phyloP scores from a whole-genome alignment of 805 yeast species.

The Yarrowia keelungensis region DNA sequence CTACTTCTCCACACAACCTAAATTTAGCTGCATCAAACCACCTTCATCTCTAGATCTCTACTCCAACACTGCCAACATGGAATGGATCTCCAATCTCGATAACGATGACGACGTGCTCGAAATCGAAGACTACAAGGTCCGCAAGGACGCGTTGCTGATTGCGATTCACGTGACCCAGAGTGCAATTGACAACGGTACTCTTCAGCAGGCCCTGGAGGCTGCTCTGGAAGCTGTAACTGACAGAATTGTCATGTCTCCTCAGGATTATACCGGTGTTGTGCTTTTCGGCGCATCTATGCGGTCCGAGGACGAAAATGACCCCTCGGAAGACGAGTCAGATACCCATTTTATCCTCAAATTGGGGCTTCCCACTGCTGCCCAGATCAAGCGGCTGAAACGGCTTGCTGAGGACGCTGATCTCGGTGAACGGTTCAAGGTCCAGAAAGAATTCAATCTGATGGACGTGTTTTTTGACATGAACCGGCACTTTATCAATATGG shows the following conservation, averaged over 20 bases:
- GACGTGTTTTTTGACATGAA: conserved; percentile 59
- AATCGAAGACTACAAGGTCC: conserved; percentile 42
- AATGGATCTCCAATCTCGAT: conserved; percentile 10
- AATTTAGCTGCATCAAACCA: conserved; percentile 26
- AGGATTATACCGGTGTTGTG: conserved; percentile 79
- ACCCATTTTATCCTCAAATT: conserved; percentile 42
- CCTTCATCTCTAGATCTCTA: background rate
- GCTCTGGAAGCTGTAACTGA: conserved; percentile 69
- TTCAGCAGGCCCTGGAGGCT: conserved; percentile 55
- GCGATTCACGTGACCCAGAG: conserved; percentile 49
- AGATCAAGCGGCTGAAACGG: conserved; percentile 41
- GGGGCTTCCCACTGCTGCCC: conserved; percentile 43
- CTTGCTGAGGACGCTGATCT: conserved; percentile 42
- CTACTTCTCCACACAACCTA: background rate
- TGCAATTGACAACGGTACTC: conserved; percentile 39
- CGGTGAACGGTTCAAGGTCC: background rate
- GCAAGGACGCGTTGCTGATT: conserved; percentile 50
- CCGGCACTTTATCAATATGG: conserved; percentile 59
- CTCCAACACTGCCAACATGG: conserved; percentile 1
- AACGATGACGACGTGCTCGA: conserved; percentile 38
- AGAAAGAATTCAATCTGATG: conserved; percentile 47
- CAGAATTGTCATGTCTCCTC: conserved; percentile 67
- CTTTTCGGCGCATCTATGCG: conserved; percentile 51
- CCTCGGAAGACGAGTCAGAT: conserved; percentile 49
- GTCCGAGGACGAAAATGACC: conserved; percentile 56